Percentiles rank a stretch among this genome's conserved stretches.
Evolutionary conservation across 179 eudicot genomes (phyloP).

Genomic region (Sideroxylon spinosum): DNA sequence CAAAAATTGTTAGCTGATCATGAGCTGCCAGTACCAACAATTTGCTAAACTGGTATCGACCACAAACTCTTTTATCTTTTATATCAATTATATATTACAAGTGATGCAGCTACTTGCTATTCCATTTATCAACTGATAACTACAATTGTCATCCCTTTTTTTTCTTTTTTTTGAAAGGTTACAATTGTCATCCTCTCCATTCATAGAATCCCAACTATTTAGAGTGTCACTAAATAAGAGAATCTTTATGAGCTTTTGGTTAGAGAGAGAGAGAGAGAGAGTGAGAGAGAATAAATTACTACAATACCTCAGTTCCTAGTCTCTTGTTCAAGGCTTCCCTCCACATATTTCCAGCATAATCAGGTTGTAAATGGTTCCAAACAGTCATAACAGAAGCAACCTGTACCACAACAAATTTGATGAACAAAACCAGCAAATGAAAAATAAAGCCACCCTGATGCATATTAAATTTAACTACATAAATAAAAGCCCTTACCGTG

Average conservation of each 20-base stretch:
- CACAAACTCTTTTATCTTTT: not conserved
- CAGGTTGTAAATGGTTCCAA: conserved; percentile 84
- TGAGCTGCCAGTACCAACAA: not conserved
- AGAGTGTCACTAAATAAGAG: not conserved
- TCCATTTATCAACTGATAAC: not conserved
- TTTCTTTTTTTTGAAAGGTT: no score
- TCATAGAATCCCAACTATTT: not conserved
- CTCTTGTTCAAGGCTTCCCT: conserved; percentile 93
- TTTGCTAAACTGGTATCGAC: not conserved
- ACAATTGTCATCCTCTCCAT: not conserved
- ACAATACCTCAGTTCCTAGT: conserved; percentile 76
- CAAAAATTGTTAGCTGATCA: not conserved
- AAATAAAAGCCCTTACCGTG: not conserved
- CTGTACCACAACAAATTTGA: conserved; percentile 30
- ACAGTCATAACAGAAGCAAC: conserved; percentile 96
- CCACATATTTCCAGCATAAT: conserved; percentile 93
- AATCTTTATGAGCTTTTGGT: not conserved
- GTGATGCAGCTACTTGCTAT: not conserved
- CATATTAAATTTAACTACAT: no score
- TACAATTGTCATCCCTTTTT: not conserved
- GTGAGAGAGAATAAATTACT: not conserved
- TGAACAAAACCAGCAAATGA: not conserved
- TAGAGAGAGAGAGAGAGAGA: not conserved
- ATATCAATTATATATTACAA: not conserved
- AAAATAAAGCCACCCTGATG: no score